Base-by-base conservation (phyloP, 2,329 filamentous ascomycete species). In the Emmonsiellopsis sp. region DNA sequence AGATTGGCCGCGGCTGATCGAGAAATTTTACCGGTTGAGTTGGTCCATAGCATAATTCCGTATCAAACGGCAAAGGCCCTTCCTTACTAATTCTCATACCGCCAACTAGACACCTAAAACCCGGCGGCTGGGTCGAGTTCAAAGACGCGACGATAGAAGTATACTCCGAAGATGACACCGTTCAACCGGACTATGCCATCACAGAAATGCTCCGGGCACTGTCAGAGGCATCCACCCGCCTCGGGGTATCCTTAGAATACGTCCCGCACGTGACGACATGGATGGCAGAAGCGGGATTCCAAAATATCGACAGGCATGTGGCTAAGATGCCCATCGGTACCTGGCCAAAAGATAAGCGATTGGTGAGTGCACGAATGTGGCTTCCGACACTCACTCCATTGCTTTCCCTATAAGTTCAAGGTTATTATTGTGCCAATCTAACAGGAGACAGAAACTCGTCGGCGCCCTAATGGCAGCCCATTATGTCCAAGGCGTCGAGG, bases 1-100 rank as follows among this genome's bases (percentile, higher is more conserved):
- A n/a, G 71, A 84, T 59, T 81, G 79, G 63, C 68, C 69, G 3
- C 67, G 67, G 21, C 65, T 83, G 48, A 61, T 80, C n/a, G 65
- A 69, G 27, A 70, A 74, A 43, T 71, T 80, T 4, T 77, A 78
- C 11, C 32, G 52, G 73, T 36, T 60, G 65, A 34, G 60, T 57
- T 42, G 14, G 17, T 44, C 51, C 32, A 27, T 27, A 5, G 21
- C 21, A 27, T 27, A 27, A 3, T 27, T 27, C 21, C 17, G 17
- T 17, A 17, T 17, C 17, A 2, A 17, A 17, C 17, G 21, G 21
- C 21, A 27, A 27, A 27, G 21, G 21, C 5, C 34, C 14, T 14
- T 14, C n/a, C 4, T 13, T 32, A 34, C 17, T 10, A 21, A 2
- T 7, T 33, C 17, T 2, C 42, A 46, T 11, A 46, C 5, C 2